Evolutionary conservation across 495 filamentous ascomycete genomes (phyloP).

Genomic region (Xylaria telfairii): DNA sequence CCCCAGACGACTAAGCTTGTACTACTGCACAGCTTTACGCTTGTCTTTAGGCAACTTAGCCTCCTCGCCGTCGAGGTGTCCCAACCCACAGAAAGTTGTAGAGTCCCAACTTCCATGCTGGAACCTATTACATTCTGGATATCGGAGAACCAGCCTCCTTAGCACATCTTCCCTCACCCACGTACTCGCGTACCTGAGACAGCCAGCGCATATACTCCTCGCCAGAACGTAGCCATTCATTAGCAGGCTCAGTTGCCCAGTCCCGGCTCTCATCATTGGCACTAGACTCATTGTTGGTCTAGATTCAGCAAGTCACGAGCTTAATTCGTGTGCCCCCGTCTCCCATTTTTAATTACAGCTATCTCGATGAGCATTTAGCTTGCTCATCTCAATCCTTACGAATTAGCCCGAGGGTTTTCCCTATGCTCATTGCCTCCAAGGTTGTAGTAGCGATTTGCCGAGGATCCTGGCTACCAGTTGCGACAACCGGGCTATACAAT

Average conservation of each 20-base stretch:
- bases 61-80: slow-evolving; percentile 12
- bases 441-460: background rate
- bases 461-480: background rate
- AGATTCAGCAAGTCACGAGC: background rate
- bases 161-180: background rate
- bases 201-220: background rate
- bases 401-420: background rate
- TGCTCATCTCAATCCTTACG: background rate
- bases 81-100: slow-evolving; percentile 3
- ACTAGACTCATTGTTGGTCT: background rate
- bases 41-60: slow-evolving; percentile 1
- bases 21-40: slow-evolving; percentile 15
- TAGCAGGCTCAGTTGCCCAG: background rate
- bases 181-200: slow-evolving; percentile 5
- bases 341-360: background rate
- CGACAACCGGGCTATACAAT: background rate
- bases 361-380: slow-evolving; percentile 1
- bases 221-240: background rate
- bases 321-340: background rate
- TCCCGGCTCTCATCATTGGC: background rate
- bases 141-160: slow-evolving; percentile 15
- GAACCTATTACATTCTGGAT: slow-evolving; percentile 7
- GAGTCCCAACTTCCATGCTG: slow-evolving; percentile 15
- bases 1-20: slow-evolving; percentile 9
- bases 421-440: background rate